Conservation (phyloP, 768 basidiomycete species). For the Mycena floridula region DNA sequence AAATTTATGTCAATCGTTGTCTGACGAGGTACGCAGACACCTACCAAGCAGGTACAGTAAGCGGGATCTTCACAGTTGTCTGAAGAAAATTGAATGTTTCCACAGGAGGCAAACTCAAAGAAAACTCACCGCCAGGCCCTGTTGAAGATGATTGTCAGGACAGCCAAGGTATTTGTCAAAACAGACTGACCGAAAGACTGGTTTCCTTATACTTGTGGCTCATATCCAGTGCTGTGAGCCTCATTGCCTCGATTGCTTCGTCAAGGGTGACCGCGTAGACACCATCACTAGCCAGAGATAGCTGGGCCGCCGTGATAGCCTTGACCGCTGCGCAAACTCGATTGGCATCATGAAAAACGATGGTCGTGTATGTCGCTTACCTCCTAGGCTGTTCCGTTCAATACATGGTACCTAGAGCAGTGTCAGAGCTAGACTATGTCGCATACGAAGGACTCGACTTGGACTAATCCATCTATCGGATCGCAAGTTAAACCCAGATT, state of each 20-base stretch:
- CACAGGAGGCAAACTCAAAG: background rate
- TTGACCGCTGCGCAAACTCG: conserved; percentile 63
- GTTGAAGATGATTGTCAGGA: conserved; percentile 3
- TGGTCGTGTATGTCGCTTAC: conserved; percentile 24
- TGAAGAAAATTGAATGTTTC: background rate
- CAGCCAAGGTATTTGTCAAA: background rate
- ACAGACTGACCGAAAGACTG: conserved; percentile 67
- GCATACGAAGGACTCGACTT: no score
- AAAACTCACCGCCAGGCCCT: conserved; percentile 55
- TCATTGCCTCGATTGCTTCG: conserved; percentile 95
- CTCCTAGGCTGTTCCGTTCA: conserved; percentile 84
- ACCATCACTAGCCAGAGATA: conserved; percentile 89
- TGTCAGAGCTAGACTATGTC: no score
- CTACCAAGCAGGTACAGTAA: conserved; percentile 80
- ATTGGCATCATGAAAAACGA: background rate
- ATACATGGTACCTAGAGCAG: conserved; percentile 97
- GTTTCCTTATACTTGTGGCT: conserved; percentile 95
- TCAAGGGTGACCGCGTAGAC: conserved; percentile 85
- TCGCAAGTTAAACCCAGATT: conserved; percentile 90
- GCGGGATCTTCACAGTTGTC: conserved; percentile 64
- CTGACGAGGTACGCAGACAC: no score
- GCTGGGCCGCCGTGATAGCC: conserved; percentile 88
- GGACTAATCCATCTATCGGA: conserved; percentile 88
- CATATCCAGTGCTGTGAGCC: conserved; percentile 90
- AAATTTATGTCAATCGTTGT: no score